phyloP scores from a whole-genome alignment of 768 basidiomycete genomes.

The Rhodotorula toruloides region DNA sequence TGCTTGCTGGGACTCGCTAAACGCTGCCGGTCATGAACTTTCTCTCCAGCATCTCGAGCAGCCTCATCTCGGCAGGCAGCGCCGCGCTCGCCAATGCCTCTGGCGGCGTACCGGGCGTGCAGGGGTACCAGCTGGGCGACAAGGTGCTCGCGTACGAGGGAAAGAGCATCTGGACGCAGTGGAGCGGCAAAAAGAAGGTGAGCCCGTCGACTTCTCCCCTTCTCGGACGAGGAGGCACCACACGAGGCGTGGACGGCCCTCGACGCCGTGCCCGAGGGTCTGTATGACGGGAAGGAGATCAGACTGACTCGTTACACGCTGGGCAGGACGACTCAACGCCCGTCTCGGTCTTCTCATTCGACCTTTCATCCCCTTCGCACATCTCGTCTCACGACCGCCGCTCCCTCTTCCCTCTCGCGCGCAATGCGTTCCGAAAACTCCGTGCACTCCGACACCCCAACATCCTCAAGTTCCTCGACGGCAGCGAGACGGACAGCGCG shows the following conservation, averaged over 20 bases:
- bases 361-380: constrained; percentile 50
- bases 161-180: constrained; percentile 73
- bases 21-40: constrained; percentile 23
- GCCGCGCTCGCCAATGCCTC: constrained; percentile 19
- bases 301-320: neutral
- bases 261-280: too few relatives aligned
- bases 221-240: too few relatives aligned
- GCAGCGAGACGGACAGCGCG: constrained; percentile 75
- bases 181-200: constrained; percentile 85
- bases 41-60: constrained; percentile 21
- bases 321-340: constrained; percentile 75
- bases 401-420: constrained; percentile 67
- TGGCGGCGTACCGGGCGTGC: constrained; percentile 37
- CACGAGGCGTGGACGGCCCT: too few relatives aligned
- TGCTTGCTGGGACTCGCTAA: neutral
- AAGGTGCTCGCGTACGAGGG: constrained; percentile 47
- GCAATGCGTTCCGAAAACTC: constrained; percentile 83
- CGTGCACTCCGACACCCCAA: constrained; percentile 91
- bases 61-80: constrained; percentile 21
- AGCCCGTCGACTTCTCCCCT: constrained; percentile 24
- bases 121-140: constrained; percentile 38
- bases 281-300: too few relatives aligned
- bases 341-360: constrained; percentile 90
- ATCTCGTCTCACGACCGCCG: constrained; percentile 52
- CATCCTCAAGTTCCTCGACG: constrained; percentile 91